Percentiles rank a stretch among this genome's conserved stretches.
These are phyloP conservation scores for Wickerhamiella australiensis DNA, from an alignment of 805 yeast species.

Conservation along the genomic window DNA sequence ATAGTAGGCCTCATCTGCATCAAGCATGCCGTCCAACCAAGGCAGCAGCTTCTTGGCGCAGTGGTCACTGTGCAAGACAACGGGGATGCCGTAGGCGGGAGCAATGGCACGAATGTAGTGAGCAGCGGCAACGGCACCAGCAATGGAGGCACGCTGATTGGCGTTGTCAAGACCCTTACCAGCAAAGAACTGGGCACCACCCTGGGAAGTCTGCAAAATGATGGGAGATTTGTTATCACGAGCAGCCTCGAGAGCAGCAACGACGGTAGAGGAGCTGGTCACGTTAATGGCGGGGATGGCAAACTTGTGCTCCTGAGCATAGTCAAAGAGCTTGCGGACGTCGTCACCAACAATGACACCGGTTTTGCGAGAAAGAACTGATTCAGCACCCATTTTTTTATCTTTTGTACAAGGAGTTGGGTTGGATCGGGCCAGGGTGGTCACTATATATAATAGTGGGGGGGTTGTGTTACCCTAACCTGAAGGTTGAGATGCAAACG, in stretches of 20 bases:
- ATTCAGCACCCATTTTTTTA: slow-evolving; percentile 35
- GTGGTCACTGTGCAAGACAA: slow-evolving; percentile 93
- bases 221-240: slow-evolving; percentile 91
- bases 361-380: slow-evolving; percentile 74
- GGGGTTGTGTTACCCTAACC: background rate
- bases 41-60: slow-evolving; percentile 97
- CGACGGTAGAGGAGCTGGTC: slow-evolving; percentile 92
- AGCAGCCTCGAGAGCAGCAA: slow-evolving; percentile 95
- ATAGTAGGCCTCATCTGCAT: slow-evolving; percentile 89
- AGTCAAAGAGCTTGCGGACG: slow-evolving; percentile 63
- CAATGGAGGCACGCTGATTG: slow-evolving; percentile 87
- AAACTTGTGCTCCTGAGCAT: slow-evolving; percentile 84
- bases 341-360: slow-evolving; percentile 99
- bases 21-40: slow-evolving; percentile 98
- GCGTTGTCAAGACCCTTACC: slow-evolving; percentile 96
- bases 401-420: background rate
- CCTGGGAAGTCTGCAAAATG: slow-evolving; percentile 92
- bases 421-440: background rate
- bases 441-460: background rate
- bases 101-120: slow-evolving; percentile 95
- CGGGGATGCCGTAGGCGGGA: slow-evolving; percentile 94
- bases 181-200: slow-evolving; percentile 99
- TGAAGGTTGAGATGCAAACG: background rate
- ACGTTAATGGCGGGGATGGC: slow-evolving; percentile 99
- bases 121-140: slow-evolving; percentile 94